Evolutionary conservation across 768 basidiomycete species (phyloP).

Genomic region (Suillus lakei): DNA sequence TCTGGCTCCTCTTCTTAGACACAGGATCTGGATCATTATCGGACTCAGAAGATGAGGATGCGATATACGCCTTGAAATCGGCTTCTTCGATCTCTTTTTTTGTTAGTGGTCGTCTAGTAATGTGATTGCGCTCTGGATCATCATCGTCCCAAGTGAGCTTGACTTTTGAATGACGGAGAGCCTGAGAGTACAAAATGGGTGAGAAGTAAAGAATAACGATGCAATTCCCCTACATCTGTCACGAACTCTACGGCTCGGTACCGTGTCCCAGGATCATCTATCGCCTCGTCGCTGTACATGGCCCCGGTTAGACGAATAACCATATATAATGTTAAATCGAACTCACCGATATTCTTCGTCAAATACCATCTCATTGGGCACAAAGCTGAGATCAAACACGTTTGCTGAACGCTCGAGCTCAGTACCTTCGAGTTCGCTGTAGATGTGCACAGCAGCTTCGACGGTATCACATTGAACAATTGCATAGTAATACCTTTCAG

Average conservation of each 20-base stretch:
- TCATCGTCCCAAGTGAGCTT: constrained; percentile 99
- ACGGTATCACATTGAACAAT: constrained; percentile 86
- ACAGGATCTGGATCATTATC: constrained; percentile 29
- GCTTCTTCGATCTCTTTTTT: constrained; percentile 89
- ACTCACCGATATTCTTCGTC: constrained; percentile 74
- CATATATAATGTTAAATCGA: neutral
- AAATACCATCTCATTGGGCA: constrained; percentile 88
- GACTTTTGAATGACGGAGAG: constrained; percentile 96
- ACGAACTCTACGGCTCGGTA: constrained; percentile 88
- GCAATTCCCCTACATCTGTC: constrained; percentile 72
- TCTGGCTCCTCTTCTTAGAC: constrained; percentile 30
- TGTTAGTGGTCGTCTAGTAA: constrained; percentile 80
- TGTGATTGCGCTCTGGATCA: constrained; percentile 81
- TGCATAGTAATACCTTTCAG: constrained; percentile 89
- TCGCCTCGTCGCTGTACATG: constrained; percentile 78
- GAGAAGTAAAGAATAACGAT: too few relatives aligned
- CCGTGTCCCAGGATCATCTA: constrained; percentile 56
- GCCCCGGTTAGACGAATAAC: neutral
- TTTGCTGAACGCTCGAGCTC: constrained; percentile 98
- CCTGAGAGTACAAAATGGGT: constrained; percentile 50
- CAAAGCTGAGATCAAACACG: constrained; percentile 92
- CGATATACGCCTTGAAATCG: constrained; percentile 84
- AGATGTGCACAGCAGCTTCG: constrained; percentile 78
- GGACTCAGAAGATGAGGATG: constrained; percentile 67
- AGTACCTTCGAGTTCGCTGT: constrained; percentile 87